Conservation (phyloP, 1,284 basidiomycete genomes). For the Coriolopsis trogii region DNA sequence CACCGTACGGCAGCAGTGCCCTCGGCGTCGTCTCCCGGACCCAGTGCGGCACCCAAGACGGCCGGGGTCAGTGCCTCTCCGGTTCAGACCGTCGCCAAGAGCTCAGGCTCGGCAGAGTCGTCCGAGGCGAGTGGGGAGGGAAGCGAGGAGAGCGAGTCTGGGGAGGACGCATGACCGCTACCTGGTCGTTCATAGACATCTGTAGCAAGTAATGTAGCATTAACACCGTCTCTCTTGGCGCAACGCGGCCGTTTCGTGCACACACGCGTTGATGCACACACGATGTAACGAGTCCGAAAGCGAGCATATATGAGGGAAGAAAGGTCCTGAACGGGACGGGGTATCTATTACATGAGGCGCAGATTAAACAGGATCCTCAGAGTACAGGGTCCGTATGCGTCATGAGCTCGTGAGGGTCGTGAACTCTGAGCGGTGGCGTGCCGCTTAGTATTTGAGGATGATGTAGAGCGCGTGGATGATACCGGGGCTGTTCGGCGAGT, state of each 20-base stretch:
- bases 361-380: conserved; percentile 16
- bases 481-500: conserved; percentile 54
- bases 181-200: neutral
- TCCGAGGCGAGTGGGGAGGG: conserved; percentile 7
- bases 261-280: neutral
- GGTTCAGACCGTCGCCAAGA: neutral
- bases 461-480: conserved; percentile 80
- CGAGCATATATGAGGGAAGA: no score
- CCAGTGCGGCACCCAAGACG: neutral
- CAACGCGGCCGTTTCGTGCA: neutral
- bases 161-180: conserved; percentile 8
- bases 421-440: conserved; percentile 1
- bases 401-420: conserved; percentile 17
- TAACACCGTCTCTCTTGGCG: no score
- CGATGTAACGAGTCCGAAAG: no score
- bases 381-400: conserved; percentile 11
- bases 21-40: neutral
- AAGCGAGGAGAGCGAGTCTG: conserved; percentile 12
- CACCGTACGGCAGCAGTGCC: neutral
- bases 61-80: neutral
- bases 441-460: conserved; percentile 57
- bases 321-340: no score
- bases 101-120: neutral
- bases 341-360: conserved; percentile 19
- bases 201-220: conserved; percentile 2